phyloP scores from a whole-genome alignment of 192 early-diverging fungal genomes.

The Linnemannia hyalina region DNA sequence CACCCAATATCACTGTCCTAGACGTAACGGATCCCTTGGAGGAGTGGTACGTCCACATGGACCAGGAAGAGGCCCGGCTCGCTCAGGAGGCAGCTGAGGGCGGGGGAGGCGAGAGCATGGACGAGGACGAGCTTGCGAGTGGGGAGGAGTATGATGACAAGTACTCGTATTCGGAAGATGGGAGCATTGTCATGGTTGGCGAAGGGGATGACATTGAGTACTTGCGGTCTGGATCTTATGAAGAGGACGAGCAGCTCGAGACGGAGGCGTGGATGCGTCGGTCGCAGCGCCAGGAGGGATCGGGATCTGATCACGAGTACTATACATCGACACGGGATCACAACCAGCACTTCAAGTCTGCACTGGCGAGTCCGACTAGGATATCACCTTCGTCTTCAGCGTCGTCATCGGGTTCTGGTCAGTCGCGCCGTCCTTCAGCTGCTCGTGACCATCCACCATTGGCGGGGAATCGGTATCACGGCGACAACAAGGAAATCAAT shows the following conservation, averaged over 20 bases:
- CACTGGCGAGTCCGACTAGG: slow-evolving; percentile 22
- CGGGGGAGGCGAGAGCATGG: slow-evolving; percentile 49
- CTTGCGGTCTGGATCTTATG: slow-evolving; percentile 13
- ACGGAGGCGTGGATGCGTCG: slow-evolving; percentile 31
- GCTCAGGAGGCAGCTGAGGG: slow-evolving; percentile 53
- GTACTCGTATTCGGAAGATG: slow-evolving; percentile 40
- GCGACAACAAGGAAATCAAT: background rate
- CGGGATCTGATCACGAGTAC: slow-evolving; percentile 7
- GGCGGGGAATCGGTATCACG: background rate
- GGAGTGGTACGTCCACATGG: slow-evolving; percentile 79
- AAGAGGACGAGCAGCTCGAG: slow-evolving; percentile 21
- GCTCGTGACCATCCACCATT: background rate
- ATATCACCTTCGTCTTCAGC: slow-evolving; percentile 22
- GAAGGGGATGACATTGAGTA: slow-evolving; percentile 56
- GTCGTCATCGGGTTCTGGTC: slow-evolving; percentile 19
- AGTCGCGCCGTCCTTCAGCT: slow-evolving; percentile 10
- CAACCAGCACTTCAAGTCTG: slow-evolving; percentile 18
- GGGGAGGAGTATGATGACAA: slow-evolving; percentile 28
- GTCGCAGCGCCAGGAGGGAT: background rate
- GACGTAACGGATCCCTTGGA: slow-evolving; percentile 82
- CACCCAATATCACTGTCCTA: slow-evolving; percentile 75
- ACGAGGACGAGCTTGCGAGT: slow-evolving; percentile 40
- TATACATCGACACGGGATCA: background rate
- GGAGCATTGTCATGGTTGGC: slow-evolving; percentile 47
- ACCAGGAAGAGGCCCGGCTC: slow-evolving; percentile 58